phyloP scores from a whole-genome alignment of 192 early-diverging fungal species.

The Geranomyces variabilis region DNA sequence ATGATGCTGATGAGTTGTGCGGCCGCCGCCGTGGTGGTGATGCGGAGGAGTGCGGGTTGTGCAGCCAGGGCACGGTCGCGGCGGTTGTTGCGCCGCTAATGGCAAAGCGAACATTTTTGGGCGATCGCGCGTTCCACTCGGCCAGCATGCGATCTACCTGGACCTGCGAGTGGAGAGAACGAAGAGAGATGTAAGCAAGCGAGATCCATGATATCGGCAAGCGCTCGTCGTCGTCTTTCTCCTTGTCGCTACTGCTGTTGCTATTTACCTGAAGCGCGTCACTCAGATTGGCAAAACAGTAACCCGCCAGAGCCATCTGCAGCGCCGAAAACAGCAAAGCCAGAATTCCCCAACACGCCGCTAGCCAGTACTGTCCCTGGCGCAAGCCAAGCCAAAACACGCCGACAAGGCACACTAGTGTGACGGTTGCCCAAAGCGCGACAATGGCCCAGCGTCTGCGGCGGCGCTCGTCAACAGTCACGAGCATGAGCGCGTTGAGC shows the following conservation, averaged over 20 bases:
- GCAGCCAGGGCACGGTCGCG: constrained; percentile 7
- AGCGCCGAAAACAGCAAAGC: not conserved
- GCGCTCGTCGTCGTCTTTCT: too few relatives aligned
- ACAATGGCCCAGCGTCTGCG: not conserved
- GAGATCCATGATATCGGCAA: not conserved
- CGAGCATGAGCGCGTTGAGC: constrained; percentile 26
- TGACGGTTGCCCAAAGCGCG: not conserved
- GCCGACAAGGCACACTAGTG: not conserved
- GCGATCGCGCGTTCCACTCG: constrained; percentile 33
- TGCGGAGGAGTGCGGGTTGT: too few relatives aligned
- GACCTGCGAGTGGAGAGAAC: constrained; percentile 2
- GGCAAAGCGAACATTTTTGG: constrained; percentile 20
- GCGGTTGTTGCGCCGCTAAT: constrained; percentile 3
- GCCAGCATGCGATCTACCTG: constrained; percentile 16
- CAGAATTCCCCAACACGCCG: not conserved
- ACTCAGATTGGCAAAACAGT: constrained; percentile 17
- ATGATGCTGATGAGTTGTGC: too few relatives aligned
- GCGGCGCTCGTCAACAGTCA: constrained; percentile 1
- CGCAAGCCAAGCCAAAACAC: constrained; percentile 2
- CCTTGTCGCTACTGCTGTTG: too few relatives aligned
- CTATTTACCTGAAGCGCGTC: constrained; percentile 21
- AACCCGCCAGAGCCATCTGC: constrained; percentile 10
- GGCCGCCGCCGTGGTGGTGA: too few relatives aligned
- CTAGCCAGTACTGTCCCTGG: constrained; percentile 5
- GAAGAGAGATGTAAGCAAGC: not conserved